A percentile compares a stretch with the other conserved stretches of the same genome.
phyloP scores from a whole-genome alignment of 2,329 filamentous ascomycete species.

The Ceratocystis cubensis region DNA sequence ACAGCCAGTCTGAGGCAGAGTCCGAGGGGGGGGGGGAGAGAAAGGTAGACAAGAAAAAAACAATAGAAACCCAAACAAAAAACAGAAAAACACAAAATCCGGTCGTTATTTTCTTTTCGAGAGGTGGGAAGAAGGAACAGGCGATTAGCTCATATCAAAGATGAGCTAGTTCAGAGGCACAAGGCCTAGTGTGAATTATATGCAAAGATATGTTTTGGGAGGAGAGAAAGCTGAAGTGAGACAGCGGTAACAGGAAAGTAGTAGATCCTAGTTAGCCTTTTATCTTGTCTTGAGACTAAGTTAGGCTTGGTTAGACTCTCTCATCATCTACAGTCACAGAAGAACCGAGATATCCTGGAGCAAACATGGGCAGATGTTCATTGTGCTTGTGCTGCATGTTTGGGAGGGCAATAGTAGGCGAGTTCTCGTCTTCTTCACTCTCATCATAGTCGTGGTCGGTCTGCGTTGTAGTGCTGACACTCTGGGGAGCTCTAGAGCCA shows the following conservation, averaged over 20 bases:
- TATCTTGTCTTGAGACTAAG: not conserved
- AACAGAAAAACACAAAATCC: not conserved
- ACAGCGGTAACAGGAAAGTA: not conserved
- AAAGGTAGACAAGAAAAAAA: not conserved
- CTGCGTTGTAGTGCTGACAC: conserved; percentile 34
- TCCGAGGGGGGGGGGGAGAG: not conserved
- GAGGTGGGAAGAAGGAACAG: not conserved
- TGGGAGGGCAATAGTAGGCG: not conserved
- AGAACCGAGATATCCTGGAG: conserved; percentile 40
- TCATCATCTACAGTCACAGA: conserved; percentile 41
- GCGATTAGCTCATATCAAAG: not conserved
- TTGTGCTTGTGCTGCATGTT: not conserved
- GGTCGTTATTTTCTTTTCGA: conserved; percentile 5
- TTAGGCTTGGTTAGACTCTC: not conserved
- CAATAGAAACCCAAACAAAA: not conserved
- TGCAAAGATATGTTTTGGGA: conserved; percentile 19
- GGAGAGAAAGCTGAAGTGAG: not conserved
- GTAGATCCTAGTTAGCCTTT: not conserved
- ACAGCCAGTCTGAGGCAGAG: not conserved
- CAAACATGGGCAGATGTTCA: conserved; percentile 26
- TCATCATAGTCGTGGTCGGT: conserved; percentile 21
- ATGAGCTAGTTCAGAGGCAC: not conserved
- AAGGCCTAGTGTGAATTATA: conserved; percentile 7
- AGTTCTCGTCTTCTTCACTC: conserved; percentile 10
- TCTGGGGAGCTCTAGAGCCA: not conserved